Evolutionary conservation across 176 grass and related monocot species (phyloP), one percentile per base, ranked within the genome.

Genomic region (Oryza meridionalis): DNA sequence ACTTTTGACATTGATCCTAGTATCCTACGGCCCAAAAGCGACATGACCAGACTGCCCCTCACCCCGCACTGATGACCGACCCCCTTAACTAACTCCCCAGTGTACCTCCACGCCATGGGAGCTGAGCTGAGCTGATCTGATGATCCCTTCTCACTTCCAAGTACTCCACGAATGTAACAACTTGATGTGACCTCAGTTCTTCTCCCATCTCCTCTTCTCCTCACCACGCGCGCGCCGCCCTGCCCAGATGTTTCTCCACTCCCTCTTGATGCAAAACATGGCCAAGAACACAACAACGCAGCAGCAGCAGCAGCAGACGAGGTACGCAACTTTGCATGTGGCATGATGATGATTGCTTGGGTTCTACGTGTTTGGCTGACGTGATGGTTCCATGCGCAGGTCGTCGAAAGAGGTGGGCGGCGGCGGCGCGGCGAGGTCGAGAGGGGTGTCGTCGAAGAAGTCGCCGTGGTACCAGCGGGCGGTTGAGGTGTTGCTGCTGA

Each of bases 381-480:
- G 69, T 80, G 75, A 84, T 32, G 25, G 49, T 14, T 51, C 33
- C 15, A 46, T 72, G 37, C 73, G 76, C 74, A 86, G 80, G 71
- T 59, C 33, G 71, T 59, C 33, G 29, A 82, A 85, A 67, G 78
- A 87, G 31, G 73, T 2, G 29, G 29, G 29, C 29, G 29, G 73
- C 68, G 63, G 72, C 79, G 76, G 59, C 61, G 81, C 55, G 70
- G 78, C 71, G 43, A 86, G 35, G 0, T 2, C 44, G 40, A 76
- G 65, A 14, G 49, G 78, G 1, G 4, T 91, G 50, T 84, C 53
- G 53, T 58, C 71, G 13, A 91, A 88, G 78, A 92, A 85, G 86
- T 88, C 88, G 14, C 86, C 90, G 70, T 92, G 93, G 93, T 92
- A 92, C 85, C 93, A 88, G 86, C 88, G 90, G 72, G 82, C 90